These are phyloP conservation scores for Krasilnikovozyma curviuscula DNA, from an alignment of 768 basidiomycete genomes.

Conservation along the genomic window DNA sequence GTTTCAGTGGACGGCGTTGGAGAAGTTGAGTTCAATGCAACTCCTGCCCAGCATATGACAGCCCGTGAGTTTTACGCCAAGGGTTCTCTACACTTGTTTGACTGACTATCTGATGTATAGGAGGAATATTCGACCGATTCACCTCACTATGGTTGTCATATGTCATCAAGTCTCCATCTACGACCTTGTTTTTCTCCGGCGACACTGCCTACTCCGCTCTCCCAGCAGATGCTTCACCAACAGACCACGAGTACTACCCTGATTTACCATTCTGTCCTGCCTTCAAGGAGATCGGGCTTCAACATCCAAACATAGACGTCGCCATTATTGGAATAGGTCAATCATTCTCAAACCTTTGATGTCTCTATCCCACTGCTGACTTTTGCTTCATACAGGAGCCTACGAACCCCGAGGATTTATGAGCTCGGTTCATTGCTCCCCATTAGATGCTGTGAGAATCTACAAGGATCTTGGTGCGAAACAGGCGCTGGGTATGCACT, in stretches of 20 bases:
- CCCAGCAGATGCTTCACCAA: conserved; percentile 12
- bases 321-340: conserved; percentile 49
- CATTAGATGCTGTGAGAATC: conserved; percentile 46
- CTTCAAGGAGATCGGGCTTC: conserved; percentile 49
- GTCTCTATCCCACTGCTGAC: not conserved
- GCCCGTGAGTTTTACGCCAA: conserved; percentile 35
- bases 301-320: conserved; percentile 45
- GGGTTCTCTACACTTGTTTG: conserved; percentile 18
- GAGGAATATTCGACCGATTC: not conserved
- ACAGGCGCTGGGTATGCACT: conserved; percentile 49
- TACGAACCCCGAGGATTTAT: conserved; percentile 24
- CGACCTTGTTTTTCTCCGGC: conserved; percentile 35
- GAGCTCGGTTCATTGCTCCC: conserved; percentile 45
- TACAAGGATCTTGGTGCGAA: conserved; percentile 41
- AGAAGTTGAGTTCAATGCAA: conserved; percentile 18
- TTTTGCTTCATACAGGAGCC: conserved; percentile 12
- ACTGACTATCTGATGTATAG: not conserved
- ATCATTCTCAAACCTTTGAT: conserved; percentile 37
- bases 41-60: conserved; percentile 45
- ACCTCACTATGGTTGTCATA: conserved; percentile 11
- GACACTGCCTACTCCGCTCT: conserved; percentile 27
- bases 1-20: conserved; percentile 19
- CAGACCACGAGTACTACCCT: conserved; percentile 16
- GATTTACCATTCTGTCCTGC: conserved; percentile 41
- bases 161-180: conserved; percentile 6